These are phyloP conservation scores for Solanum pinnatisectum DNA, from an alignment of 257 asterid genomes.

Conservation along the genomic window DNA sequence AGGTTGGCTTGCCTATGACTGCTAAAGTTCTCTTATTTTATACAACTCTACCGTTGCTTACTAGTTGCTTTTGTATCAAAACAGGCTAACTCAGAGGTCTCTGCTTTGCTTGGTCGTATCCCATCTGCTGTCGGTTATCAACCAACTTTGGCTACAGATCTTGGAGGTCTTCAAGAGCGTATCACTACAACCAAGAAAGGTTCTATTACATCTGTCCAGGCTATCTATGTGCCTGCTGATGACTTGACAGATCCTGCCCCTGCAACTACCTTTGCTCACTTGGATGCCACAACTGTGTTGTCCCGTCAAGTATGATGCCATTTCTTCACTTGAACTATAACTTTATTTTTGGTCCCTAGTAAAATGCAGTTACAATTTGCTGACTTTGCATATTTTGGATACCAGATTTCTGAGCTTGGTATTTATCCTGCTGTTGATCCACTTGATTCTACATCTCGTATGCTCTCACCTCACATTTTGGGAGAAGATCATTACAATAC, in stretches of 20 bases:
- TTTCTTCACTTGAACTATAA: neutral
- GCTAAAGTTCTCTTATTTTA: neutral
- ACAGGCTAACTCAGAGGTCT: conserved; percentile 98
- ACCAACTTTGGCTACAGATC: conserved; percentile 98
- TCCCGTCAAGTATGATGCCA: conserved; percentile 60
- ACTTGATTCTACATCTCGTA: conserved; percentile 93
- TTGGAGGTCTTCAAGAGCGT: conserved; percentile 98
- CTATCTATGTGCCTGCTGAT: conserved; percentile 99
- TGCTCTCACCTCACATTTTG: conserved; percentile 96
- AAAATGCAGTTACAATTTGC: neutral
- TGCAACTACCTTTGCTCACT: conserved; percentile 98
- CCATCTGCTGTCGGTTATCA: conserved; percentile 99
- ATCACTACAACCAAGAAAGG: conserved; percentile 96
- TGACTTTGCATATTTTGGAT: neutral
- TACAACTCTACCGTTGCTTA: neutral
- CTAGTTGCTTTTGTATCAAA: neutral
- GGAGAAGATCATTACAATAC: conserved; percentile 95
- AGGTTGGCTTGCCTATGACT: conserved; percentile 26
- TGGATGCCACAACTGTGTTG: conserved; percentile 98
- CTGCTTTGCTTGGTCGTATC: conserved; percentile 99
- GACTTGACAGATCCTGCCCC: conserved; percentile 99
- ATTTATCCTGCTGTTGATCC: conserved; percentile 99
- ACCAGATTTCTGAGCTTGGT: conserved; percentile 95
- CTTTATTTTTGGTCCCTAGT: neutral
- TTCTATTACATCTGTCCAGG: conserved; percentile 95